These are phyloP conservation scores for Trichomonas tenax DNA, from an alignment of 208 protist genomes.

Conservation along the genomic window DNA sequence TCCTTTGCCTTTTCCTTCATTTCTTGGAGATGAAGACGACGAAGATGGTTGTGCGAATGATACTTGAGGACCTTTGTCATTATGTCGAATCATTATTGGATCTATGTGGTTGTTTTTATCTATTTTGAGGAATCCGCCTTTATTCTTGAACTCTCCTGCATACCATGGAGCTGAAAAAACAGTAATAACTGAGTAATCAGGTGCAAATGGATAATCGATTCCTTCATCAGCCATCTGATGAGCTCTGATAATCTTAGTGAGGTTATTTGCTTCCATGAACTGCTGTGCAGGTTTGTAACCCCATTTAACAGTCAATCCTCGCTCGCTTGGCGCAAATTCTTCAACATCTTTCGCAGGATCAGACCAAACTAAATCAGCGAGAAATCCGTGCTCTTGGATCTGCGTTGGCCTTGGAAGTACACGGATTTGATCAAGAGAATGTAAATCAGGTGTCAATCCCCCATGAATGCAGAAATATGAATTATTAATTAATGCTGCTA, in stretches of 20 bases:
- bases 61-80: background rate
- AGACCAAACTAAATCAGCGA: background rate
- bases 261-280: background rate
- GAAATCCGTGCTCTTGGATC: background rate
- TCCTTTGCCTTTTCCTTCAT: background rate
- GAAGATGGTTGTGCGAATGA: background rate
- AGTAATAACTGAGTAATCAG: background rate
- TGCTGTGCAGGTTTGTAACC: background rate
- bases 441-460: background rate
- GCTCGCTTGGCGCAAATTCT: background rate
- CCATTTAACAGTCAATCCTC: background rate
- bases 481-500: background rate
- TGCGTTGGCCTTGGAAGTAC: background rate
- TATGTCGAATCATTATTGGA: background rate
- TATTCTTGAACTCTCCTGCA: background rate
- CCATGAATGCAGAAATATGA: background rate
- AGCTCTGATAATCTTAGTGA: background rate
- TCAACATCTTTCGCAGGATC: background rate
- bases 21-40: background rate
- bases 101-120: background rate
- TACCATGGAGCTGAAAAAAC: slow-evolving; percentile 13
- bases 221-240: background rate
- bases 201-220: background rate
- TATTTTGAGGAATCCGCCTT: background rate
- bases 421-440: background rate